phyloP scores from a whole-genome alignment of 2,329 filamentous ascomycete species.

The Dryadomyces quercivorus region DNA sequence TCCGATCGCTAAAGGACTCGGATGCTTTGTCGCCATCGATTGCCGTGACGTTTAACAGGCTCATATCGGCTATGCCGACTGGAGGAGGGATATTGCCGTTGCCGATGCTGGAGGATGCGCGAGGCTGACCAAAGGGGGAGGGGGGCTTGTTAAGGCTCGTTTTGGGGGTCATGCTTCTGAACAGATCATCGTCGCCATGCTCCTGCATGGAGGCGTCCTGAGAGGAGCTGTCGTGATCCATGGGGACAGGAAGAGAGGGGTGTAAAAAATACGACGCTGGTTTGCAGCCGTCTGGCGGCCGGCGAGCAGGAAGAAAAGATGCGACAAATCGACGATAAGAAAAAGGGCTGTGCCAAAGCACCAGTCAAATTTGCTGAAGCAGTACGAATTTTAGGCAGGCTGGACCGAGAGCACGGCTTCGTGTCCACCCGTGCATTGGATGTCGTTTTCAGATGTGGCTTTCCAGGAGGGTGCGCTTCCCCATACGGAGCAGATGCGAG shows the following conservation, averaged over 20 bases:
- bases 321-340: not conserved
- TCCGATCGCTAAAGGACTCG: slow-evolving; percentile 40
- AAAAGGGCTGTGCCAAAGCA: not conserved
- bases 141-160: not conserved
- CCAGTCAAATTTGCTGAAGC: not conserved
- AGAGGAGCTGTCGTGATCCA: not conserved
- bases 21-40: slow-evolving; percentile 22
- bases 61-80: slow-evolving; percentile 19
- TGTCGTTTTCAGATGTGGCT: no score
- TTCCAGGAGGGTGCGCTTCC: no score
- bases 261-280: not conserved
- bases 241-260: not conserved
- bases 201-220: not conserved
- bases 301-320: not conserved
- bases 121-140: not conserved
- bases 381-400: no score
- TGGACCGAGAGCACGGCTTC: no score
- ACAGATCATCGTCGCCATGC: not conserved
- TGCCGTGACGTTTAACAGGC: slow-evolving; percentile 28
- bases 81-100: not conserved
- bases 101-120: not conserved
- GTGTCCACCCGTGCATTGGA: no score
- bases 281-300: not conserved
- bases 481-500: no score
- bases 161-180: not conserved